These are phyloP conservation scores for Lupinus albus DNA, from an alignment of 306 rosid species.

Conservation along the genomic window DNA sequence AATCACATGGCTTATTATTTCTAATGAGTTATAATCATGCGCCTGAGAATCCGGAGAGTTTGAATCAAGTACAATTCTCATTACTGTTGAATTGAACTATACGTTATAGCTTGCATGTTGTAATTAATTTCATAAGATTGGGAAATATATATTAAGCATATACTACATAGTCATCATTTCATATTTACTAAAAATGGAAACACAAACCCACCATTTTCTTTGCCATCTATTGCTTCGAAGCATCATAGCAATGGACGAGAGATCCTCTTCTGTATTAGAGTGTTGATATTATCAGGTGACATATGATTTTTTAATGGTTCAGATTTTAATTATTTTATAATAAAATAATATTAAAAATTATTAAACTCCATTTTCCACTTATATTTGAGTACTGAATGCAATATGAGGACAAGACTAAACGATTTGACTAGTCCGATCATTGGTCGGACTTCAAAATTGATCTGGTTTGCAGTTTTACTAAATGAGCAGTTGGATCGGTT, in stretches of 20 bases:
- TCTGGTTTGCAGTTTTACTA: no score
- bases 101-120: slow-evolving; percentile 15
- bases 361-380: no score
- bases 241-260: not conserved
- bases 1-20: slow-evolving; percentile 30
- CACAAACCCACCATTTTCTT: not conserved
- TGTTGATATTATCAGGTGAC: no score
- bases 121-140: slow-evolving; percentile 13
- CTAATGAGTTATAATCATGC: slow-evolving; percentile 7
- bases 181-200: not conserved
- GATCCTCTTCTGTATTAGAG: no score
- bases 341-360: no score
- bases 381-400: no score
- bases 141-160: slow-evolving; percentile 13
- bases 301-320: no score
- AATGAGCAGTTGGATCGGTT: no score
- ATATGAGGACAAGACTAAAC: no score
- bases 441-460: no score
- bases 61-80: slow-evolving; percentile 8
- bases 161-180: not conserved
- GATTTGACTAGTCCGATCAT: no score
- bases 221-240: not conserved
- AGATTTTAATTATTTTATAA: no score
- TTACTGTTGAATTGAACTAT: not conserved
- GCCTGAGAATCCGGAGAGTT: not conserved